phyloP scores from a whole-genome alignment of 805 yeast genomes.

The Candida patagonica region DNA sequence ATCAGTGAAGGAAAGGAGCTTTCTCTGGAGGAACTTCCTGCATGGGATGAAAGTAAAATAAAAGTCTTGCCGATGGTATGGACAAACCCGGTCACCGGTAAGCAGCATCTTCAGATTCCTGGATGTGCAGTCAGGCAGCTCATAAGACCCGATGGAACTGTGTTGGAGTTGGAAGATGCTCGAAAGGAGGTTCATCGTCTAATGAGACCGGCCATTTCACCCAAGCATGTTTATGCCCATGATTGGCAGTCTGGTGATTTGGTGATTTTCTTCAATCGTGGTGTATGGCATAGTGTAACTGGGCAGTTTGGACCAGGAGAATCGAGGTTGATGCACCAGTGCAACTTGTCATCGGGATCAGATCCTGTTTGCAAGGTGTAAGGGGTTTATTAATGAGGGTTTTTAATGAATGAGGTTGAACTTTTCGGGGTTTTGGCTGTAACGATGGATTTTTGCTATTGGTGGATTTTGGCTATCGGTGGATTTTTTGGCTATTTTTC shows the following conservation, averaged over 20 bases:
- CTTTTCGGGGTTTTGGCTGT: no score
- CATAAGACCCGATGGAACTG: slow-evolving; percentile 46
- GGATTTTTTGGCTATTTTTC: no score
- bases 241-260: slow-evolving; percentile 78
- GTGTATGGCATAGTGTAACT: slow-evolving; percentile 87
- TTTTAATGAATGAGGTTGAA: no score
- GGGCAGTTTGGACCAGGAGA: slow-evolving; percentile 78
- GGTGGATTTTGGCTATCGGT: no score
- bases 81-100: slow-evolving; percentile 82
- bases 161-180: slow-evolving; percentile 59
- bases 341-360: slow-evolving; percentile 75
- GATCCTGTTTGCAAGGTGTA: slow-evolving; percentile 41
- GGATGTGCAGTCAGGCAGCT: slow-evolving; percentile 76
- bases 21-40: slow-evolving; percentile 59
- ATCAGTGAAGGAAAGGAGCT: slow-evolving; percentile 69
- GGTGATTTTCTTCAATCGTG: slow-evolving; percentile 79
- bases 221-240: slow-evolving; percentile 67
- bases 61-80: slow-evolving; percentile 79
- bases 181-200: slow-evolving; percentile 60
- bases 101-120: slow-evolving; percentile 78
- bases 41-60: slow-evolving; percentile 72
- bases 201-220: slow-evolving; percentile 81
- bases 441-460: no score
- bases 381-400: background rate
- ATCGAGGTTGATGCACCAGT: slow-evolving; percentile 83